phyloP scores from a whole-genome alignment of 2,329 filamentous ascomycete genomes.

The Aspergillus versicolor region DNA sequence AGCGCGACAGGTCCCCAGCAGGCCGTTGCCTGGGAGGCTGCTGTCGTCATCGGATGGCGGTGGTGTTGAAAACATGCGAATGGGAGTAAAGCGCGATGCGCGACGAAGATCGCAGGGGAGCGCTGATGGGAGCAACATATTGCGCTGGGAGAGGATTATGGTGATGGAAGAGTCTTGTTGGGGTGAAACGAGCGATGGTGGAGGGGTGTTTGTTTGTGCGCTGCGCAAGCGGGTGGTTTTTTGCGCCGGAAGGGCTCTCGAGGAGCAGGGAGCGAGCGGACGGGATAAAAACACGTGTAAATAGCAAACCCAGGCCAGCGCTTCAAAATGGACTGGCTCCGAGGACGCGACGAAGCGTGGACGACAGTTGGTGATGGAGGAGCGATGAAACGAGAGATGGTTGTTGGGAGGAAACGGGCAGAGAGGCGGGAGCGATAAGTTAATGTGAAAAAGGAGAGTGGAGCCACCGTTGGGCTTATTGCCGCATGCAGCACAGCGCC shows the following conservation, averaged over 20 bases:
- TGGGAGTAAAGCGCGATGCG: slow-evolving; percentile 35
- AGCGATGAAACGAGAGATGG: slow-evolving; percentile 5
- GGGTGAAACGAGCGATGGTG: slow-evolving; percentile 5
- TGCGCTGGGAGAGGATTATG: slow-evolving; percentile 8
- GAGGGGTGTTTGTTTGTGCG: slow-evolving; percentile 15
- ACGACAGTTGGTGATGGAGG: slow-evolving; percentile 56
- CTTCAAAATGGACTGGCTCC: slow-evolving; percentile 23
- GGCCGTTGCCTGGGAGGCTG: slow-evolving; percentile 35
- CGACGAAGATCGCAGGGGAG: slow-evolving; percentile 44
- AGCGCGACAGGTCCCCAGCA: slow-evolving; percentile 43
- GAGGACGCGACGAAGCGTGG: slow-evolving; percentile 31
- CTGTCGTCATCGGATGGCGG: slow-evolving; percentile 37
- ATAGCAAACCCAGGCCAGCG: slow-evolving; percentile 18
- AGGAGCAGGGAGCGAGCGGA: slow-evolving; percentile 19
- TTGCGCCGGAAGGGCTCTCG: slow-evolving; percentile 35
- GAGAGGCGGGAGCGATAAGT: slow-evolving; percentile 21
- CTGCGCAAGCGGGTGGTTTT: slow-evolving; percentile 24
- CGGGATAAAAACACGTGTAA: slow-evolving; percentile 20
- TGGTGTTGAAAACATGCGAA: slow-evolving; percentile 39
- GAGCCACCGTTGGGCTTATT: background rate
- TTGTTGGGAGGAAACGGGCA: slow-evolving; percentile 15
- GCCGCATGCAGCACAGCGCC: background rate
- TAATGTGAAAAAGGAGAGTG: slow-evolving; percentile 21
- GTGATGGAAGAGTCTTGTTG: slow-evolving; percentile 3
- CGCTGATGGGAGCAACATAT: slow-evolving; percentile 49